Conservation (phyloP, 768 basidiomycete species). For the Arthromyces matolae region DNA sequence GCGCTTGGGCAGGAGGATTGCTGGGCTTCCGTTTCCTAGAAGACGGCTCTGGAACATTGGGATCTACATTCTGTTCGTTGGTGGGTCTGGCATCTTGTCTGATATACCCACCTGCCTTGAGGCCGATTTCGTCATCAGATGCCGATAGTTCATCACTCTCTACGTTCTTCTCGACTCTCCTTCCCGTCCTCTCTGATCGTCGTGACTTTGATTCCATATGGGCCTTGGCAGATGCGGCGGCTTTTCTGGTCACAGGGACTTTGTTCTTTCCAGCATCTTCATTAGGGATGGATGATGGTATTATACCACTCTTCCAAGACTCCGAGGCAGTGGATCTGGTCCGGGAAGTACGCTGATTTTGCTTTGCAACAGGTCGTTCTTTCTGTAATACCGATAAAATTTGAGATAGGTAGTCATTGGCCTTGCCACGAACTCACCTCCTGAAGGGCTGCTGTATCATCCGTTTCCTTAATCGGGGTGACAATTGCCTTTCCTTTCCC, state of each 20-base stretch:
- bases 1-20: slow-evolving; percentile 17
- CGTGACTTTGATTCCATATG: slow-evolving; percentile 5
- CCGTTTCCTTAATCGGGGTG: too few relatives aligned
- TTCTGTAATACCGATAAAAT: background rate
- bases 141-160: slow-evolving; percentile 13
- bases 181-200: slow-evolving; percentile 2
- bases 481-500: slow-evolving; percentile 8
- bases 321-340: too few relatives aligned
- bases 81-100: slow-evolving; percentile 38
- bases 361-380: background rate
- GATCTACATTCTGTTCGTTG: slow-evolving; percentile 39
- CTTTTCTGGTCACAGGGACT: slow-evolving; percentile 2
- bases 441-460: too few relatives aligned
- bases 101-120: slow-evolving; percentile 14
- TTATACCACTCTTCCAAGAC: slow-evolving; percentile 35
- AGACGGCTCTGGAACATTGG: slow-evolving; percentile 24
- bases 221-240: background rate
- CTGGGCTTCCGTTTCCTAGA: slow-evolving; percentile 46
- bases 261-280: slow-evolving; percentile 32
- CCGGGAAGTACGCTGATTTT: too few relatives aligned
- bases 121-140: slow-evolving; percentile 25
- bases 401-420: too few relatives aligned
- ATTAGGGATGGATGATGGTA: slow-evolving; percentile 61
- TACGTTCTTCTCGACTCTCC: slow-evolving; percentile 19
- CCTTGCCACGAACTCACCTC: too few relatives aligned